These are phyloP conservation scores for Spergularia azorica DNA, from an alignment of 179 eudicot species.

Conservation along the genomic window DNA sequence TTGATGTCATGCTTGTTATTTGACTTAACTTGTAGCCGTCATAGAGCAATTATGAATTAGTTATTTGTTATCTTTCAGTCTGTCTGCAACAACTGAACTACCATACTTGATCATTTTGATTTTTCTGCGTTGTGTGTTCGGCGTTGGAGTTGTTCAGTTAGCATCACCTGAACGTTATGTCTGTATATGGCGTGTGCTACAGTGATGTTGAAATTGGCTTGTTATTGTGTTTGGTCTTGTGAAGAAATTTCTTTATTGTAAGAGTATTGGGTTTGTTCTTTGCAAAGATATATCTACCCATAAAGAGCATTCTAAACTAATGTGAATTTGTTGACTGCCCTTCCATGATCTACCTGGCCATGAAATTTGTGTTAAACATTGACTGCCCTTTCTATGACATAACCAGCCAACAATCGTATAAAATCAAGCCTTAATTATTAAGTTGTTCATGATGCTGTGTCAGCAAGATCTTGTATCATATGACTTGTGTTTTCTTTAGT, in stretches of 20 bases:
- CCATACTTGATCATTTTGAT: no score
- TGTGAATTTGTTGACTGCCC: slow-evolving; percentile 19
- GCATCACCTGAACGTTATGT: neutral
- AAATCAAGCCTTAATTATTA: slow-evolving; percentile 1
- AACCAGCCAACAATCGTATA: slow-evolving; percentile 18
- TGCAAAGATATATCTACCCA: slow-evolving; percentile 6
- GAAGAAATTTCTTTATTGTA: slow-evolving; percentile 1
- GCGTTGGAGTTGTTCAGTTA: neutral
- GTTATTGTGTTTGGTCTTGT: neutral
- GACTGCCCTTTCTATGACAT: slow-evolving; percentile 11
- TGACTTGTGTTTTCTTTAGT: neutral
- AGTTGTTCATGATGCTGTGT: slow-evolving; percentile 8
- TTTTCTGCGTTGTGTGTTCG: neutral
- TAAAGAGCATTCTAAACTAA: slow-evolving; percentile 19
- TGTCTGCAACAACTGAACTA: neutral
- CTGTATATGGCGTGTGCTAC: slow-evolving; percentile 8
- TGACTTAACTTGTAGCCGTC: neutral
- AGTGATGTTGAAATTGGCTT: neutral
- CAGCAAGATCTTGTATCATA: neutral
- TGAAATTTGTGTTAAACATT: slow-evolving; percentile 4
- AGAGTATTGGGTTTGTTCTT: slow-evolving; percentile 10
- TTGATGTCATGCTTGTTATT: neutral
- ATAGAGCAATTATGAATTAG: neutral
- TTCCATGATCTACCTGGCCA: slow-evolving; percentile 18
- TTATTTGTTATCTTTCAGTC: neutral